Conservation (phyloP, 768 basidiomycete species). For the Auriscalpium orientale region DNA sequence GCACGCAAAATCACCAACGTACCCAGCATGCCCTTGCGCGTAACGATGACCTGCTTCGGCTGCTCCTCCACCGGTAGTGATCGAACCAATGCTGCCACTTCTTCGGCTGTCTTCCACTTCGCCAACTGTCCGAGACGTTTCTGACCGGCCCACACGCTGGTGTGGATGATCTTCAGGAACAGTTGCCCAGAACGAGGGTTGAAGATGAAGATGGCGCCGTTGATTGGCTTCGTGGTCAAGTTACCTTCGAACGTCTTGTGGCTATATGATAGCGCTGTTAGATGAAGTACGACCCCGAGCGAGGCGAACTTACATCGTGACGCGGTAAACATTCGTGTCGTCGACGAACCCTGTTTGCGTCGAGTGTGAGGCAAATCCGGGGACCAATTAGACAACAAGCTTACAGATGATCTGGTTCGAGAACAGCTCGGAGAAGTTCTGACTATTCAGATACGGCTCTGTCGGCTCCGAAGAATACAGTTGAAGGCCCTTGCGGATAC, state of each 20-base stretch:
- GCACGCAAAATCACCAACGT: slow-evolving; percentile 18
- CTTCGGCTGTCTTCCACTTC: slow-evolving; percentile 99
- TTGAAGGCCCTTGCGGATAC: slow-evolving; percentile 97
- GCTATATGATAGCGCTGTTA: slow-evolving; percentile 28
- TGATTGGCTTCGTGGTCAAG: slow-evolving; percentile 98
- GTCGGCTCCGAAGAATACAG: slow-evolving; percentile 99
- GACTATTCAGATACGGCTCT: slow-evolving; percentile 97
- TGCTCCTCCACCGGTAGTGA: slow-evolving; percentile 99
- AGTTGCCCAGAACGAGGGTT: slow-evolving; percentile 97
- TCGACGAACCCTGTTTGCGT: slow-evolving; percentile 86
- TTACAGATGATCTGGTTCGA: slow-evolving; percentile 95
- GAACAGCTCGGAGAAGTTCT: slow-evolving; percentile 94
- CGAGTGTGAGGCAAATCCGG: slow-evolving; percentile 2
- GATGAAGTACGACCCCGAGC: background rate
- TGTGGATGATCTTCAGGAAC: slow-evolving; percentile 99
- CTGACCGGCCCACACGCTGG: slow-evolving; percentile 99
- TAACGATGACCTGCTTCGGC: slow-evolving; percentile 99
- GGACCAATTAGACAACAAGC: slow-evolving; percentile 17
- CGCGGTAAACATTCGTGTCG: slow-evolving; percentile 99
- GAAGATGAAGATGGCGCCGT: slow-evolving; percentile 98
- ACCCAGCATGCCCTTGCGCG: slow-evolving; percentile 99
- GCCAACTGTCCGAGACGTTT: slow-evolving; percentile 99
- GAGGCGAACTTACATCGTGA: slow-evolving; percentile 60
- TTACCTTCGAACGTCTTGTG: slow-evolving; percentile 99
- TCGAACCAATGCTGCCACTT: slow-evolving; percentile 95